Evolutionary conservation across 345 rosid species (phyloP).

Genomic region (Hibiscus syriacus): DNA sequence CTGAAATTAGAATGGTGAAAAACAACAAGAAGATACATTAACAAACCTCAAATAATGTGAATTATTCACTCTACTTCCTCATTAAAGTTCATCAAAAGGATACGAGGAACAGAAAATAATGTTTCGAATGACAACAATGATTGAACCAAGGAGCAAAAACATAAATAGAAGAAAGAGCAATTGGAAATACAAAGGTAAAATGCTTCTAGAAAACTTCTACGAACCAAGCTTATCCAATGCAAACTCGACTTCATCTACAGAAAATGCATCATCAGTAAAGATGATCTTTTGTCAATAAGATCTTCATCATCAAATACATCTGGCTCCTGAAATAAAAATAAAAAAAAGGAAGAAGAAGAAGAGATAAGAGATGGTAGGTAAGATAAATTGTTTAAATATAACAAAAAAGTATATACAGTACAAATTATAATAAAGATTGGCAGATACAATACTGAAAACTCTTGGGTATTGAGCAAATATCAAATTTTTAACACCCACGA

Average conservation of each 20-base stretch:
- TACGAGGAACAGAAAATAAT: neutral
- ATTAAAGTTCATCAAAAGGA: neutral
- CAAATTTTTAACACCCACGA: too few species aligned
- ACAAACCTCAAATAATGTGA: neutral
- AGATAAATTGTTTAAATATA: too few species aligned
- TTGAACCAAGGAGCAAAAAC: neutral
- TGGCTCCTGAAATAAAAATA: conserved; percentile 75
- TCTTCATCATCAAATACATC: conserved; percentile 19
- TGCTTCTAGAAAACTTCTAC: neutral
- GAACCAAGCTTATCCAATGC: conserved; percentile 42
- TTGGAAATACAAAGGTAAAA: neutral
- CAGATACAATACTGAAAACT: too few species aligned
- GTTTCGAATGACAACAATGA: neutral
- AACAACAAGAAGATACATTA: neutral
- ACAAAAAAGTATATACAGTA: too few species aligned
- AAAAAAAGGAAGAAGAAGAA: neutral
- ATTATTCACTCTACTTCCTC: neutral
- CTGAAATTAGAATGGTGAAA: conserved; percentile 28
- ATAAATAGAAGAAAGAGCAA: neutral
- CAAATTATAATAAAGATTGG: too few species aligned
- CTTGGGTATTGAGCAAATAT: too few species aligned
- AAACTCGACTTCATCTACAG: conserved; percentile 33
- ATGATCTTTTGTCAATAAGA: conserved; percentile 37
- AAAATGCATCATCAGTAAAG: conserved; percentile 66
- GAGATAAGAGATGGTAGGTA: too few species aligned